Evolutionary conservation across 768 basidiomycete species (phyloP), one percentile per base, ranked within the genome.

Genomic region (Lactarius vividus): DNA sequence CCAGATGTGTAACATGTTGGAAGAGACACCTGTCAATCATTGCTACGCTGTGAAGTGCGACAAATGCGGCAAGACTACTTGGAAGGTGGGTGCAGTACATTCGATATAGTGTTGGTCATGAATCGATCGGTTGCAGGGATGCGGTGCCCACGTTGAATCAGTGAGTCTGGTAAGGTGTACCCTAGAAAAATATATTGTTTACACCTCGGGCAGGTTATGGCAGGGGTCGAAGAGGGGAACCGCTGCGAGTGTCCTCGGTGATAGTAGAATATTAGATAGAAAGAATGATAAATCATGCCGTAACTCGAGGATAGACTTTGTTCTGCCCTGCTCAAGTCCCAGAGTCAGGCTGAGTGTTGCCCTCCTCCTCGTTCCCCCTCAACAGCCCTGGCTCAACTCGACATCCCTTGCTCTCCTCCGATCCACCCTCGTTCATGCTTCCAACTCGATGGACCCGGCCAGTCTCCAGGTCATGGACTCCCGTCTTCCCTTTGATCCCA

Each of bases 151-250:
- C 55, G 46, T 71, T 59, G 67, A 71, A 18, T 61, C 63, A 23
- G 71, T 71, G 55, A 55, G 70, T 64, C 18, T 52, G n/a, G 44
- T 11, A 57, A 58, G 39, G 26, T 26, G 26, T 35, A 35, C 33
- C 54, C 49, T 11, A 28, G 26, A 39, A 55, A 5, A 5, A 3
- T 31, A 20, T 31, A 29, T 55, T 33, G 8, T 9, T 20, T 33
- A 55, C 54, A 33, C 18, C 18, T 2, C 2, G 13, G 29, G 3
- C 69, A 84, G 83, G 83, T 83, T 56, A 82, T 84, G 82, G 74
- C 75, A 61, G 71, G 77, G 60, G 80, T 84, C 62, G 79, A 80
- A 71, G 83, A 84, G 61, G 81, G 81, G 70, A 78, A 84, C 72
- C 79, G 76, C 69, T 84, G 83, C 69, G 71, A 67, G 63, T 84